These are phyloP conservation scores for Raffaelea arxii DNA, from an alignment of 2,329 filamentous ascomycete species.

Conservation along the genomic window DNA sequence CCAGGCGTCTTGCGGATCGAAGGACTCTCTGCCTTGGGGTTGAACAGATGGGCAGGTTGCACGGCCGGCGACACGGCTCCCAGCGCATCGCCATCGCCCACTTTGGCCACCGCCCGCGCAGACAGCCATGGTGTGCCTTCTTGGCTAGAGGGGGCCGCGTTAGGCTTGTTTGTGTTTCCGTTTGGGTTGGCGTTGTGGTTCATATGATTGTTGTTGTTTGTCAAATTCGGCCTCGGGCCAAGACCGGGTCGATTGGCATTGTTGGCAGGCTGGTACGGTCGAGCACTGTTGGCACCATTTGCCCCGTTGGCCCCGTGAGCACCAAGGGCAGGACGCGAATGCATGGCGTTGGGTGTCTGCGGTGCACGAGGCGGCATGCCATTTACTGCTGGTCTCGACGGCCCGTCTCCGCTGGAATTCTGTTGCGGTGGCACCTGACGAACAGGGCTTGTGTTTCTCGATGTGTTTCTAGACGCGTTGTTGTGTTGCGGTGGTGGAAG, in stretches of 20 bases:
- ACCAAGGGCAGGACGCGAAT: background rate
- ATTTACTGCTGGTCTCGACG: background rate
- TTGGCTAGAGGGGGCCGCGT: conserved; percentile 2
- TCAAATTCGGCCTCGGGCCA: too few species aligned
- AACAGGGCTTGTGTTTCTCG: conserved; percentile 10
- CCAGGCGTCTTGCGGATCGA: conserved; percentile 85
- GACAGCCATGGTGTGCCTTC: conserved; percentile 59
- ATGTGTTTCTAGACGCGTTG: conserved; percentile 13
- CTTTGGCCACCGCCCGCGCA: conserved; percentile 51
- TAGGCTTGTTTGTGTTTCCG: conserved; percentile 8
- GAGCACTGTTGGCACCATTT: background rate
- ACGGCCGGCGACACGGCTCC: conserved; percentile 29
- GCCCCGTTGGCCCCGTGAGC: background rate
- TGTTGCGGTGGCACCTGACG: conserved; percentile 13
- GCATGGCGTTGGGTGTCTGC: conserved; percentile 8
- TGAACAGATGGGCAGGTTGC: conserved; percentile 48
- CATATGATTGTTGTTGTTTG: conserved; percentile 8
- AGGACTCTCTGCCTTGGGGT: conserved; percentile 67
- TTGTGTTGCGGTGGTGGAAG: conserved; percentile 10
- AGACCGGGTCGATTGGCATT: background rate
- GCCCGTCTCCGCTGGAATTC: conserved; percentile 1
- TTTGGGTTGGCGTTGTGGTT: conserved; percentile 11
- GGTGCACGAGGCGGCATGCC: conserved; percentile 9
- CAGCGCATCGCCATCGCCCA: conserved; percentile 39
- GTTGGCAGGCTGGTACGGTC: conserved; percentile 7